Evolutionary conservation across 768 basidiomycete species (phyloP), one percentile per base, ranked within the genome.

Genomic region (Auriscalpium vulgare): DNA sequence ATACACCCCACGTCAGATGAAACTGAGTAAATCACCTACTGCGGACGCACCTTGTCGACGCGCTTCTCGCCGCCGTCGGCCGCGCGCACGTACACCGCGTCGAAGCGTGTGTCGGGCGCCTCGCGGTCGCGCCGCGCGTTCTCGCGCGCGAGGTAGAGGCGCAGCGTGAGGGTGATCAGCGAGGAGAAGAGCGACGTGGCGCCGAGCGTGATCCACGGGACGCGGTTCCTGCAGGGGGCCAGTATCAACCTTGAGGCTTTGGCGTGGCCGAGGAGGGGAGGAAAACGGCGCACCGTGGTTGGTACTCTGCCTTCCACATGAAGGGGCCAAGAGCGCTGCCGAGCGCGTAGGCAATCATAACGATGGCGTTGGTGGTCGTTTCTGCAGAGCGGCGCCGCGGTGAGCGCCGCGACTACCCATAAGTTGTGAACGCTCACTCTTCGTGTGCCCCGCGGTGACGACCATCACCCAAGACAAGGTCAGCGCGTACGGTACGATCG

Each of bases 271-370:
- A 29, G 29, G 47, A n/a, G n/a, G 21, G 23, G 13, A 48, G 19
- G 52, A 35, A 37, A 17, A 51, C 36, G 35, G 64, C 68, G 40
- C 67, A 85, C 85, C 85, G 76, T 37, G 87, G 87, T 65, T 81
- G 76, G 66, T 87, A 90, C 66, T 76, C 57, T 51, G 74, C 70
- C 70, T 86, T 79, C 88, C 88, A 91, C 80, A 88, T 86, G 63
- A 87, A 84, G 29, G 86, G 84, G 8, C 87, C 78, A 3, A 78
- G 84, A 14, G 87, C 80, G 65, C 91, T 91, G 53, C 87, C 90
- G 29, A 88, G 73, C 17, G 82, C 86, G 67, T 91, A 93, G 1
- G 78, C 83, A 56, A 80, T 75, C 45, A 91, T 77, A 43, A 90
- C 74, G 58, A 90, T 78, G n/a, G 86, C 88, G 64, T 90, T 91